Evolutionary conservation across 371 early-diverging fungal genomes (phyloP).

Genomic region (Funneliformis caledonium): DNA sequence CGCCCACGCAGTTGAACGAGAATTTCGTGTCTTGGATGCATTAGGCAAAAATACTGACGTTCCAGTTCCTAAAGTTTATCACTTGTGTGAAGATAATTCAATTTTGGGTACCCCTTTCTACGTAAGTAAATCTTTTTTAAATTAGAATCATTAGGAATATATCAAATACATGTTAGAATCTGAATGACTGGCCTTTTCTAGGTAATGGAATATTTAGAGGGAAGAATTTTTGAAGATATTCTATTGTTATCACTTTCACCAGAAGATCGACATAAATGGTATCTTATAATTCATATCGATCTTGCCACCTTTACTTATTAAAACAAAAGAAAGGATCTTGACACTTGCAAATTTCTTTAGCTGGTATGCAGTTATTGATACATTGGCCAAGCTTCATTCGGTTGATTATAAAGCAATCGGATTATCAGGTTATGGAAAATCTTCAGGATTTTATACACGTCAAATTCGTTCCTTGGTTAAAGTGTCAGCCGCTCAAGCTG

Average conservation of each 20-base stretch:
- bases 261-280: constrained; percentile 65
- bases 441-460: constrained; percentile 78
- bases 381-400: constrained; percentile 79
- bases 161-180: too few relatives aligned
- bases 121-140: constrained; percentile 49
- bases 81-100: constrained; percentile 76
- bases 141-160: background rate
- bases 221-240: constrained; percentile 80
- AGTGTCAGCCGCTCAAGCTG: constrained; percentile 72
- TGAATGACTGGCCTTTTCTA: constrained; percentile 34
- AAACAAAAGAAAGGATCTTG: background rate
- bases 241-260: constrained; percentile 59
- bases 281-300: constrained; percentile 35
- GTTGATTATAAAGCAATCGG: constrained; percentile 71
- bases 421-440: constrained; percentile 71
- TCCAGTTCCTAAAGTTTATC: constrained; percentile 88
- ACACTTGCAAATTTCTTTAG: constrained; percentile 45
- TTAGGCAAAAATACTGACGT: constrained; percentile 73
- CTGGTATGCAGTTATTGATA: constrained; percentile 75
- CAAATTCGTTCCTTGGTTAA: constrained; percentile 77
- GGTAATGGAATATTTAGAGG: constrained; percentile 91
- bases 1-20: constrained; percentile 93
- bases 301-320: background rate
- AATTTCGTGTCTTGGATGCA: constrained; percentile 80
- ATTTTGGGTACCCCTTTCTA: constrained; percentile 93